Evolutionary conservation across 176 grass and related monocot species (phyloP), one percentile per base, ranked within the genome.

Genomic region (Eleusine indica): DNA sequence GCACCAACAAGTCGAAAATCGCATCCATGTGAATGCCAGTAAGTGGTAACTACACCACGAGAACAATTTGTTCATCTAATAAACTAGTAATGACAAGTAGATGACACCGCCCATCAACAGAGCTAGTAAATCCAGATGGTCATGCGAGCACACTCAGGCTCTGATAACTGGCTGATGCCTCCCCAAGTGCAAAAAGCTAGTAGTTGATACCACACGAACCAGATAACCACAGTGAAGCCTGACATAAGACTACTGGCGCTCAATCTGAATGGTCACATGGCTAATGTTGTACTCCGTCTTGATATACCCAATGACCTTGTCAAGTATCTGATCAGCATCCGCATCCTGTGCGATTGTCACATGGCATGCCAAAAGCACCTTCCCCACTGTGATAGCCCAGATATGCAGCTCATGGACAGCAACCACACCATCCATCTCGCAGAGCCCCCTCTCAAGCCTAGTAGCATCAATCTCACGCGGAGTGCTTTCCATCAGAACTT

Each of bases 341-440:
- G 88, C 85, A 14, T 94, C 89, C 29, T 41, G 53, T 12, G 89
- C 78, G 21, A 99, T 89, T 1, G 93, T 99, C 62, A 99, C 93
- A 48, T 99, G 97, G 83, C 97, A 99, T 10, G 93, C 93, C 48
- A 99, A 65, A 1, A 99, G 93, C 72, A 96, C 93, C 88, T 96
- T 99, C 51, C 97, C 97, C 37, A 99, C 89, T 9, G 97, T 99
- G 78, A 99, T 99, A 47, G 97, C 97, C 97, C 97, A 99, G 70
- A 99, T 96, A 74, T 99, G 97, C 28, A 99, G 86, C 86, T 99
- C 97, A 30, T 99, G 97, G 12, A 99, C 77, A 0, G 93, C 97
- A 75, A 96, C 68, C 40, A 99, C 97, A 44, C 89, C 89, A 51
- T 96, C 87, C 80, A 99, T 94, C 40, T 85, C 84, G 1, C 87